Base-by-base conservation (phyloP, 768 basidiomycete genomes). In the Hygrophoropsis aurantiaca region DNA sequence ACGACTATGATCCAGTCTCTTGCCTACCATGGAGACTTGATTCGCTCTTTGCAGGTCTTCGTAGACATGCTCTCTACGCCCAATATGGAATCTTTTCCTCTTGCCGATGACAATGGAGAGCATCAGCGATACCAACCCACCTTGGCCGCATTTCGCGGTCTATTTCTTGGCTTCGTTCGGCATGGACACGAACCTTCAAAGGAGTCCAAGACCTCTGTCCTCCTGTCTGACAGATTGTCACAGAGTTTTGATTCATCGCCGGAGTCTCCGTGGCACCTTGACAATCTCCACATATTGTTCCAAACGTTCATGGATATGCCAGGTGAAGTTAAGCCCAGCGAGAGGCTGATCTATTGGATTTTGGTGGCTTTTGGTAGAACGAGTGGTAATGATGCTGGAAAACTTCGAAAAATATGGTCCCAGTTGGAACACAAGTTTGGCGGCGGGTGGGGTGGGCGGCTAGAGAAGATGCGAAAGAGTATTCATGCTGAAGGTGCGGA, bases 131-230 rank as follows among this genome's bases (percentile, higher is more conserved):
- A 73, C 46, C 62, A 58, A 20, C 79, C 79, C 3, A 78, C 73
- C 1, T 58, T 79, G 39, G 64, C 76, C 18, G 70, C 81, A 25
- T 93, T 85, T 61, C 80, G 87, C 18, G 79, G 79, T 15, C 61
- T 94, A 33, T 91, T 94, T 58, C 74, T 86, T 15, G 90, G 87
- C 1, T 93, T 90, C 60, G 69, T 73, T 6, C 78, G 77, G 10
- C 81, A 87, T 54, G 87, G 78, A 20, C 48, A 44, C 32, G 52
- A 66, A 23, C 23, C 47, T 36, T 50, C 41, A 44, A 44, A 34
- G 16, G 35, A 55, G 26, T 46, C 57, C 11, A 30, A 13, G 7
- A 6, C 7, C 6, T 64, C 58, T 24, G 32, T 16, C 23, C 46
- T 39, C 20, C 51, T 42, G 23, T 37, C 50, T 4, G 50, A 33